These are phyloP conservation scores for Stentor coeruleus DNA, from an alignment of 73 alveolate species.

Conservation along the genomic window DNA sequence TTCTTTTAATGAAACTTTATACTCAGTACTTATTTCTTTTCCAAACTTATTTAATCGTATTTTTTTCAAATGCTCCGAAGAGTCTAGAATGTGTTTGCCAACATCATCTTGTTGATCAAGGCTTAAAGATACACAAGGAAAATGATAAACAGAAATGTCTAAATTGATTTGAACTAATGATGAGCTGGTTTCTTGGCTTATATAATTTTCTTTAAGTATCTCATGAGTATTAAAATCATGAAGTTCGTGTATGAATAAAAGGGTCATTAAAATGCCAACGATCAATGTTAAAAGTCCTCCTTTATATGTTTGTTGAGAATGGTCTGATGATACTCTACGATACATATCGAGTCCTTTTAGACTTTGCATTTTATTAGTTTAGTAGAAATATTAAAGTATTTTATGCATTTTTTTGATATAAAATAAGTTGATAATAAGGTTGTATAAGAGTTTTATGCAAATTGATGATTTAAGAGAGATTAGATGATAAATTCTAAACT, in stretches of 20 bases:
- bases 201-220: not conserved
- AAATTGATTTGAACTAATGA: conserved; percentile 46
- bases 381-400: no score
- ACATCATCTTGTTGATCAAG: conserved; percentile 72
- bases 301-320: not conserved
- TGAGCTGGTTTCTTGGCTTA: conserved; percentile 18
- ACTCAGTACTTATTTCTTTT: conserved; percentile 32
- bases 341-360: not conserved
- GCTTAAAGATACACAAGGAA: conserved; percentile 65
- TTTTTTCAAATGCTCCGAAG: conserved; percentile 65
- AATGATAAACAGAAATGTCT: conserved; percentile 62
- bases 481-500: no score
- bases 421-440: no score
- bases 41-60: conserved; percentile 60
- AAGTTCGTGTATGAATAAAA: not conserved
- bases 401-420: no score
- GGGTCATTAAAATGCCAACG: not conserved
- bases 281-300: conserved; percentile 24
- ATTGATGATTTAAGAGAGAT: no score
- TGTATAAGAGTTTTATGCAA: no score
- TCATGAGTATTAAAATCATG: not conserved
- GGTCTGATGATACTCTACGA: conserved; percentile 10
- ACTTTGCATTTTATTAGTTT: conserved; percentile 20
- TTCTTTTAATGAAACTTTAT: conserved; percentile 54
- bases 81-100: conserved; percentile 74